These are phyloP conservation scores for Neofusicoccum laricinum DNA, from an alignment of 2,329 filamentous ascomycete genomes.

Conservation along the genomic window DNA sequence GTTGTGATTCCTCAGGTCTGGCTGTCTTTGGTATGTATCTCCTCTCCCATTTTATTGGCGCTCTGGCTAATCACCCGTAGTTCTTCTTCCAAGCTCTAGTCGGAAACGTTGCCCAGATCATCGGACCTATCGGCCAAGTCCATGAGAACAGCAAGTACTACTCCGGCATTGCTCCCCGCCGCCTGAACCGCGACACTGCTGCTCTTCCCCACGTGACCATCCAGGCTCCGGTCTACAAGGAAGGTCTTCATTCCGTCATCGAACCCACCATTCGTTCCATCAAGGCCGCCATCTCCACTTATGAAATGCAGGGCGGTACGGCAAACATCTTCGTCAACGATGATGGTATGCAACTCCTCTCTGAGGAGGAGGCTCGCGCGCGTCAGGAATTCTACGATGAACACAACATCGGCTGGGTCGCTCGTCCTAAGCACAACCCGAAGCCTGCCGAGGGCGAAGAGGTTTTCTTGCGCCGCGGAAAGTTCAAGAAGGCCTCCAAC, in stretches of 20 bases:
- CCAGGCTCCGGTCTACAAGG: slow-evolving; percentile 43
- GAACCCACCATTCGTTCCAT: slow-evolving; percentile 73
- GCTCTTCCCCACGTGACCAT: slow-evolving; percentile 56
- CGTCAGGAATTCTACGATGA: slow-evolving; percentile 50
- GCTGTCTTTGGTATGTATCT: slow-evolving; percentile 49
- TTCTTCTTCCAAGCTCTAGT: slow-evolving; percentile 50
- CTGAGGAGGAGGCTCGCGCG: slow-evolving; percentile 43
- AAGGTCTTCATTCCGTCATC: slow-evolving; percentile 55
- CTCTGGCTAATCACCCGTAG: slow-evolving; percentile 16
- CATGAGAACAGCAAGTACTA: slow-evolving; percentile 46
- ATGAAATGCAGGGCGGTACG: slow-evolving; percentile 74
- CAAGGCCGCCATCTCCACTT: slow-evolving; percentile 74
- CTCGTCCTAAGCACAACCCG: slow-evolving; percentile 50
- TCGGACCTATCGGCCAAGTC: slow-evolving; percentile 46
- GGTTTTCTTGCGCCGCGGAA: slow-evolving; percentile 56
- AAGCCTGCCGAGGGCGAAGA: slow-evolving; percentile 47
- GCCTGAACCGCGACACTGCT: slow-evolving; percentile 33
- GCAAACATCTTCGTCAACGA: slow-evolving; percentile 77
- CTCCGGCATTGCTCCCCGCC: slow-evolving; percentile 41
- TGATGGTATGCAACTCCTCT: slow-evolving; percentile 67
- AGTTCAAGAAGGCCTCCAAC: slow-evolving; percentile 65
- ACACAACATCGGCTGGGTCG: slow-evolving; percentile 51
- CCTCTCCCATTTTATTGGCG: no score
- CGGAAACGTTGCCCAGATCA: slow-evolving; percentile 40
- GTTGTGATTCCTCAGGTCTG: slow-evolving; percentile 57